Conservation (phyloP, 2,329 filamentous ascomycete genomes). For the Hypoxylon sp. region DNA sequence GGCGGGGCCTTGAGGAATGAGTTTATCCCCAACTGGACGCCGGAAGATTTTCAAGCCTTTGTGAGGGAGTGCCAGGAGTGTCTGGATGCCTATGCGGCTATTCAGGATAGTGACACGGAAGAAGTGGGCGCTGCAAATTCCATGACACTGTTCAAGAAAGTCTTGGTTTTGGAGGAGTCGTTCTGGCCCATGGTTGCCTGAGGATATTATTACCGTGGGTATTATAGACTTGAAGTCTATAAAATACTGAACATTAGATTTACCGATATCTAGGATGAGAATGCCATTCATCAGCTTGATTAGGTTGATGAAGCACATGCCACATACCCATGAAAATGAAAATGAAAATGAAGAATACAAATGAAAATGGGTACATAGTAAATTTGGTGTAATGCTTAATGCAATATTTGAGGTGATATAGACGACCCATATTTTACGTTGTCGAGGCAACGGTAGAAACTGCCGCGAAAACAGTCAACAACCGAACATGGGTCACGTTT, state of each 20-base stretch:
- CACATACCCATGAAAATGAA: too few species aligned
- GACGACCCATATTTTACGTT: conserved; percentile 38
- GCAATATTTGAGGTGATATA: conserved; percentile 5
- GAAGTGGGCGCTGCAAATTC: conserved; percentile 55
- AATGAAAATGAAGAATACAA: too few species aligned
- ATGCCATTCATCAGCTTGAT: not conserved
- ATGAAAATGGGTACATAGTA: not conserved
- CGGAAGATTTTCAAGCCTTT: conserved; percentile 67
- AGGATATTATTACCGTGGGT: not conserved
- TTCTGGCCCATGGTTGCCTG: conserved; percentile 55
- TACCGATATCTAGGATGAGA: not conserved
- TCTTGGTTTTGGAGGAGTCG: conserved; percentile 66
- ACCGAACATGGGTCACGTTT: conserved; percentile 21
- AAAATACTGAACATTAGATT: not conserved
- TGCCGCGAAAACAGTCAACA: conserved; percentile 49
- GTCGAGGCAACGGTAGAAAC: conserved; percentile 42
- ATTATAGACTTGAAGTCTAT: not conserved
- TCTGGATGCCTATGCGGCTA: conserved; percentile 48
- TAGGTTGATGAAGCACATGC: not conserved
- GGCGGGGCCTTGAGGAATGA: conserved; percentile 72
- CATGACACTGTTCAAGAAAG: conserved; percentile 60
- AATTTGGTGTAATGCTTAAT: conserved; percentile 8
- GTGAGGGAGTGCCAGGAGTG: conserved; percentile 52
- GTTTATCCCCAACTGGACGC: conserved; percentile 78
- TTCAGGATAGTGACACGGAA: conserved; percentile 47